Base-by-base conservation (phyloP, 2,329 filamentous ascomycete species). In the Alternaria sp. region DNA sequence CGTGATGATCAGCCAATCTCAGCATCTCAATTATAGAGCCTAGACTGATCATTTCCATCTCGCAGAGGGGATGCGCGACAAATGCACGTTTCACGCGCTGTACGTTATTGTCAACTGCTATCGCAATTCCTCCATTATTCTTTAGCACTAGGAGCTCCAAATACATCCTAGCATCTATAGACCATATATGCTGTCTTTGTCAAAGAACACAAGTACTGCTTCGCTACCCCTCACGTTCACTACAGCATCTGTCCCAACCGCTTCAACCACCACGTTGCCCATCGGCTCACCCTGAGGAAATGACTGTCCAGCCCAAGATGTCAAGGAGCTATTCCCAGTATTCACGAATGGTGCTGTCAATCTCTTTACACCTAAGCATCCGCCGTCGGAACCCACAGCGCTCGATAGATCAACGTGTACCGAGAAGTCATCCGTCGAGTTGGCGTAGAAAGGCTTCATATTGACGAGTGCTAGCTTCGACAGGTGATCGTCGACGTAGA, bases 391-490 rank as follows among this genome's bases (percentile, higher is more conserved):
- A 8, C 23, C 8, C 25, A 44, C 9, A 4, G 30, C 12, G 6
- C 26, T 26, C 15, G 28, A 47, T 19, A 62, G n/a, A 21, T 54
- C 19, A 4, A 63, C 40, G 9, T 36, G 6, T 5, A 65, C 46
- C 2, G 60, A 21, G n/a, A 45, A 64, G 21, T 60, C 28, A 3
- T 26, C 28, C 0, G 57, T 61, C 5, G 57, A 60, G 10, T 57
- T 63, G 3, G 63, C 56, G 21, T 65, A 64, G 30, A 54, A 63
- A 1, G 60, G 63, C 13, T 65, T 60, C 63, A 65, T 63, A 13
- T 65, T 65, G 10, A 65, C 47, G 7, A 65, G 56, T 10, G 60
- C 63, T 21, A 65, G 13, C 15, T 65, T 65, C 1, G 60, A 44
- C 7, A 60, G n/a, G 8, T 30, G 36, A 19, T 65, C 63, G 12